phyloP scores from a whole-genome alignment of 768 basidiomycete genomes.

The Mycena capillaripes region DNA sequence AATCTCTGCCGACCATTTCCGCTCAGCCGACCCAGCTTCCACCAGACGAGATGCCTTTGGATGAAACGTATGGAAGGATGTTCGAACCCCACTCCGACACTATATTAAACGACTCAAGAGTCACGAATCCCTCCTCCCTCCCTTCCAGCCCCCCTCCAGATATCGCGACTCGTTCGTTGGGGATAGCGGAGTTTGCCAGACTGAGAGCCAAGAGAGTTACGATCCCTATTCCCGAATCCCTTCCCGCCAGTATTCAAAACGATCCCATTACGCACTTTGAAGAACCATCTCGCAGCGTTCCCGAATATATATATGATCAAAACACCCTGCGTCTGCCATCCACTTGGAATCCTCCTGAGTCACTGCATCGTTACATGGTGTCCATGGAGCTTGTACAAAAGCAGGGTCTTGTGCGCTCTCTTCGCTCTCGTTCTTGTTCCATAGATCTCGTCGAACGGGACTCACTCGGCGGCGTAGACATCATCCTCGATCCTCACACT shows the following conservation, averaged over 20 bases:
- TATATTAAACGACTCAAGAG: conserved; percentile 26
- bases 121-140: neutral
- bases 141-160: conserved; percentile 36
- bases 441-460: conserved; percentile 78
- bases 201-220: conserved; percentile 56
- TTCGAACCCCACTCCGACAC: conserved; percentile 30
- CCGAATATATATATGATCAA: conserved; percentile 57
- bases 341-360: conserved; percentile 45
- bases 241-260: neutral
- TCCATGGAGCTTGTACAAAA: conserved; percentile 80
- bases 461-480: conserved; percentile 69
- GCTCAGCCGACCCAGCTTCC: conserved; percentile 27
- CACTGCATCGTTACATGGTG: conserved; percentile 74
- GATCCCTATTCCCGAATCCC: neutral
- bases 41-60: conserved; percentile 23
- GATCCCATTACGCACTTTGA: neutral
- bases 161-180: conserved; percentile 47
- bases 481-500: conserved; percentile 76
- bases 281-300: conserved; percentile 44
- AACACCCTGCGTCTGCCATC: conserved; percentile 62
- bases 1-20: conserved; percentile 26
- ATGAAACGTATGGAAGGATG: conserved; percentile 20
- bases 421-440: conserved; percentile 59
- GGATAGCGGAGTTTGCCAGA: conserved; percentile 54
- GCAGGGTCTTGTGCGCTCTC: conserved; percentile 66